Conservation (phyloP, 345 rosid genomes). For the Citrus maxima region DNA sequence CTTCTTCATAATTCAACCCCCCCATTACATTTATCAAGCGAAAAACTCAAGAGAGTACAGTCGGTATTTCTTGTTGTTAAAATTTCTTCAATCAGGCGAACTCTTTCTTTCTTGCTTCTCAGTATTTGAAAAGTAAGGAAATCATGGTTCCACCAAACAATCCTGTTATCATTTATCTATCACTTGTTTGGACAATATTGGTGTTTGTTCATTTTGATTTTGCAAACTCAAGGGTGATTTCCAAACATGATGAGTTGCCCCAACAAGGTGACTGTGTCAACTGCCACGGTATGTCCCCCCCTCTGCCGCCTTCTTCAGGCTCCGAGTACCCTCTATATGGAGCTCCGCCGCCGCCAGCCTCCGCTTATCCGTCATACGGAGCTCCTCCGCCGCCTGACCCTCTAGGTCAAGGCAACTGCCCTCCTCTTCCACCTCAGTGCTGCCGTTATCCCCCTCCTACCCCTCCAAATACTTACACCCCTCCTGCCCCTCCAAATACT, state of each 20-base stretch:
- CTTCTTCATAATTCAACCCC: conserved; percentile 1
- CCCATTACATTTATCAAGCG: background rate
- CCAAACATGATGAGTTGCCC: conserved; percentile 15
- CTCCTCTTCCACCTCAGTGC: conserved; percentile 30
- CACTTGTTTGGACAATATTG: conserved; percentile 13
- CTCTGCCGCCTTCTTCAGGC: conserved; percentile 14
- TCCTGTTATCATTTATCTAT: background rate
- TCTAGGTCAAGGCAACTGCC: conserved; percentile 21
- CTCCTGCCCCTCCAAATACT: conserved; percentile 22
- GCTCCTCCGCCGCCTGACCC: conserved; percentile 24
- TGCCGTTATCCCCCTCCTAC: conserved; percentile 26
- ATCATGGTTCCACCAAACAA: conserved; percentile 16
- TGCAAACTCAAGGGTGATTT: conserved; percentile 20
- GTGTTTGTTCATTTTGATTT: conserved; percentile 12
- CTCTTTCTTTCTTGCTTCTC: conserved; percentile 3
- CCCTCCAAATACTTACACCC: conserved; percentile 14
- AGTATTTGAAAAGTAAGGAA: background rate
- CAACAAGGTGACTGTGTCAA: conserved; percentile 13
- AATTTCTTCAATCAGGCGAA: background rate
- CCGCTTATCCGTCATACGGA: conserved; percentile 17
- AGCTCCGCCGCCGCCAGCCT: conserved; percentile 20
- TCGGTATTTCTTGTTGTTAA: background rate
- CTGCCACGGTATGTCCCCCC: conserved; percentile 27
- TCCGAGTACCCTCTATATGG: conserved; percentile 14
- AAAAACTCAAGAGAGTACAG: background rate